These are phyloP conservation scores for Heliosperma pusillum DNA, from an alignment of 148 eudicot genomes.

Conservation along the genomic window DNA sequence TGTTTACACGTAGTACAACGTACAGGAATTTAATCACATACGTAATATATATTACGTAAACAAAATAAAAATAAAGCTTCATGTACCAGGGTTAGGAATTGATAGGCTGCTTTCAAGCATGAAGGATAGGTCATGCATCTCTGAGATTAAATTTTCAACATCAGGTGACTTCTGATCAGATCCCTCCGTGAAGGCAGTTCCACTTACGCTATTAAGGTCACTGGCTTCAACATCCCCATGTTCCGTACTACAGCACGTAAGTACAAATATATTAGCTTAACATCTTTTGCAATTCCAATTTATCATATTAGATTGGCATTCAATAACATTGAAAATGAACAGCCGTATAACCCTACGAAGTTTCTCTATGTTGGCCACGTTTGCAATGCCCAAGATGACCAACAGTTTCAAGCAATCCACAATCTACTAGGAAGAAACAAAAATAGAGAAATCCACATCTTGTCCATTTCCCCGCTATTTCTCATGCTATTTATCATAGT, in stretches of 20 bases:
- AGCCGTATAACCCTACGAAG: background rate
- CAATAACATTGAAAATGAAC: background rate
- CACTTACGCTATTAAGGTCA: slow-evolving; percentile 24
- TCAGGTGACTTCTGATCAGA: slow-evolving; percentile 23
- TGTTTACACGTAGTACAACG: background rate
- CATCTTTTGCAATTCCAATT: background rate
- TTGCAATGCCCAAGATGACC: background rate
- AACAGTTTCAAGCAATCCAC: background rate
- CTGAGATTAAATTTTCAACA: slow-evolving; percentile 52
- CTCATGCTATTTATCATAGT: too few species aligned
- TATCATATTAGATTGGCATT: background rate
- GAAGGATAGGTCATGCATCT: slow-evolving; percentile 89
- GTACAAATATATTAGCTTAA: slow-evolving; percentile 3
- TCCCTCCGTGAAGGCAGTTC: slow-evolving; percentile 23
- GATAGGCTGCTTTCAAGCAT: slow-evolving; percentile 66
- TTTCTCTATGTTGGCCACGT: background rate
- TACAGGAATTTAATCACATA: background rate
- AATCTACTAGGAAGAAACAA: too few species aligned
- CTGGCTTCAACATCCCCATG: slow-evolving; percentile 25
- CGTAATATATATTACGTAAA: background rate
- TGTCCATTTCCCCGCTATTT: too few species aligned
- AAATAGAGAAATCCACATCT: too few species aligned
- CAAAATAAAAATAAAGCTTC: background rate
- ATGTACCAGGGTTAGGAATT: slow-evolving; percentile 35
- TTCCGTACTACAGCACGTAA: slow-evolving; percentile 27